Base-by-base conservation (phyloP, 2,329 filamentous ascomycete species). In the Aureobasidium vineae region DNA sequence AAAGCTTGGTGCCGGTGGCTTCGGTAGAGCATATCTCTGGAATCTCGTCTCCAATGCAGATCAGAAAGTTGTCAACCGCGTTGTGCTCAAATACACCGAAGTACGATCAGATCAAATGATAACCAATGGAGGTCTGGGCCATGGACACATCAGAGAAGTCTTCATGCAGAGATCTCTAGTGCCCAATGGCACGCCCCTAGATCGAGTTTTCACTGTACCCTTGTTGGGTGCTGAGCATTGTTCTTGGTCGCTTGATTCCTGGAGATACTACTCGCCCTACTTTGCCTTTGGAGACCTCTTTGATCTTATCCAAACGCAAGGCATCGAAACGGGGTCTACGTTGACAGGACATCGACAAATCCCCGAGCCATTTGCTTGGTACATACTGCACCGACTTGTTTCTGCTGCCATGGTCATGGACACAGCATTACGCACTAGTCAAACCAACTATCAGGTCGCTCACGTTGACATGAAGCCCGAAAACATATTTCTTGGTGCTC, bases 321-420 rank as follows among this genome's bases (percentile, higher is more conserved):
- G 33, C 5, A 5, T n/a, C 36, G 57, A 61, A n/a, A 21, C 16
- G 1, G n/a, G 19, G 10, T 26, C 31, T 6, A 36, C 45, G 2
- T n/a, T 15, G 16, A 31, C 5, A 21, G 33, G n/a, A 2, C 40
- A 47, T 19, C 23, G 50, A 33, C 50, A 52, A 38, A 19, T 65
- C 3, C 61, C 61, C 2, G 61, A 65, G 8, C 61, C 61, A 26
- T 65, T 65, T 15, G 40, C 53, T 15, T 65, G 61, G 61, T 65
- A 54, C 15, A 16, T 65, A n/a, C 23, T 63, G n/a, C 23, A 50
- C 43, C 31, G 59, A 6, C 59, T 63, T 11, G 59, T 33, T 28
- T 50, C 31, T 16, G 59, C 59, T 13, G 59, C 45, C 4, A 19
- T 38, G 19, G 31, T 49, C 15, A 63, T 63, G 59, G 59, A 63